These are phyloP conservation scores for Tuber brumale DNA, from an alignment of 495 filamentous ascomycete genomes.

Conservation along the genomic window DNA sequence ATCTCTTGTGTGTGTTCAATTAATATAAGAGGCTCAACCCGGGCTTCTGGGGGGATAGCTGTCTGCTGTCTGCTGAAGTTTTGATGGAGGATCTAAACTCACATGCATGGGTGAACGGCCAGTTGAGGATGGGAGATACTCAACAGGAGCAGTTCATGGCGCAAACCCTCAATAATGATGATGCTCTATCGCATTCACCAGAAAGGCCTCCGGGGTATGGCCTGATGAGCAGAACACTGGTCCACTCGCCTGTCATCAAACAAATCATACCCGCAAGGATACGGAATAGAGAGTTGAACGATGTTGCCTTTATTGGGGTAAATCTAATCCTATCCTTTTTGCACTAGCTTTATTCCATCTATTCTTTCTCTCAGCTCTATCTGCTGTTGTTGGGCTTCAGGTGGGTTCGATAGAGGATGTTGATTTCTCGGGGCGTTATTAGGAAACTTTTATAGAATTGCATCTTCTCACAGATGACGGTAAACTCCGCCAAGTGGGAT, in stretches of 20 bases:
- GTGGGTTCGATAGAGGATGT: conserved; percentile 14
- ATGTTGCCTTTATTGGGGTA: conserved; percentile 85
- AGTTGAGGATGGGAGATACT: conserved; percentile 32
- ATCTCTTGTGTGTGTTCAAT: conserved; percentile 24
- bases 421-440: conserved; percentile 25
- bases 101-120: conserved; percentile 38
- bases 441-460: conserved; percentile 64
- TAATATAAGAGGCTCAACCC: conserved; percentile 38
- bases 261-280: conserved; percentile 76
- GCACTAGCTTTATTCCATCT: conserved; percentile 11
- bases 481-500: conserved; percentile 61
- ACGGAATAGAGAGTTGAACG: conserved; percentile 61
- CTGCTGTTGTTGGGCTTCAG: not conserved
- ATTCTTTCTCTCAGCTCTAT: conserved; percentile 6
- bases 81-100: conserved; percentile 37
- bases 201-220: conserved; percentile 52
- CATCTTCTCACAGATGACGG: conserved; percentile 58
- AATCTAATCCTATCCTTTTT: conserved; percentile 43
- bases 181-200: conserved; percentile 27
- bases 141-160: conserved; percentile 36
- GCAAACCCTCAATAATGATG: conserved; percentile 36
- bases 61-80: conserved; percentile 32
- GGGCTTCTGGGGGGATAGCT: conserved; percentile 27
- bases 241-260: conserved; percentile 67
- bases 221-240: conserved; percentile 66